Base-by-base conservation (phyloP, 1,284 basidiomycete genomes). In the Trametes polyzona region DNA sequence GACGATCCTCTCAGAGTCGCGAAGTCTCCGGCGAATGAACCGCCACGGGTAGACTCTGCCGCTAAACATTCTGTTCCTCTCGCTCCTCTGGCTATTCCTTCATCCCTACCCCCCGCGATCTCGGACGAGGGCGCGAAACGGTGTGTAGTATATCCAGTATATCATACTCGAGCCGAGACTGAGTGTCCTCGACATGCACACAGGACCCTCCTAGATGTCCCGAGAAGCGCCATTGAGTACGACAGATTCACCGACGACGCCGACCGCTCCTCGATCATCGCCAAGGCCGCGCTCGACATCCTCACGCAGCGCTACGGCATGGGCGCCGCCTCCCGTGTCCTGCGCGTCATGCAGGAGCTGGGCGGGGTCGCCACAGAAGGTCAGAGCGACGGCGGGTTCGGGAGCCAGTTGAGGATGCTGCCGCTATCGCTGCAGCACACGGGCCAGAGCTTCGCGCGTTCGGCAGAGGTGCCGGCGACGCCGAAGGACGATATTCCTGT, bases 271-370 rank as follows among this genome's bases (percentile, higher is more conserved):
- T 57, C 49, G 8, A 9, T 41, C 7, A 46, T 46, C 10, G 49
- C 49, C 16, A 42, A 35, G 8, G 49, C 40, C 30, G 49, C 49
- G 23, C 40, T 51, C 3, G 49, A 51, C 40, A 29, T 51, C 40
- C 33, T 51, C 30, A 26, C 49, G 6, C 49, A 42, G 11, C 39
- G 49, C 0, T 51, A 26, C 40, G 49, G 49, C 1, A 32, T 26
- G 30, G 12, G 14, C 30, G 41, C 49, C 8, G 49, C 49, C 0
- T 21, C 21, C 10, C 49, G 49, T 9, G 49, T 51, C 12, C 39
- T 26, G n/a, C 49, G 49, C n/a, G 49, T 39, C 8, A 51, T 51
- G 49, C 40, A 51, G 41, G 49, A 42, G 8, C 49, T 51, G 1
- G 49, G 40, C 23, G 49, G 29, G 9, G 40, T 23, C 4, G 24